Base-by-base conservation (phyloP, 2,329 filamentous ascomycete genomes). In the Talaromyces sp. region DNA sequence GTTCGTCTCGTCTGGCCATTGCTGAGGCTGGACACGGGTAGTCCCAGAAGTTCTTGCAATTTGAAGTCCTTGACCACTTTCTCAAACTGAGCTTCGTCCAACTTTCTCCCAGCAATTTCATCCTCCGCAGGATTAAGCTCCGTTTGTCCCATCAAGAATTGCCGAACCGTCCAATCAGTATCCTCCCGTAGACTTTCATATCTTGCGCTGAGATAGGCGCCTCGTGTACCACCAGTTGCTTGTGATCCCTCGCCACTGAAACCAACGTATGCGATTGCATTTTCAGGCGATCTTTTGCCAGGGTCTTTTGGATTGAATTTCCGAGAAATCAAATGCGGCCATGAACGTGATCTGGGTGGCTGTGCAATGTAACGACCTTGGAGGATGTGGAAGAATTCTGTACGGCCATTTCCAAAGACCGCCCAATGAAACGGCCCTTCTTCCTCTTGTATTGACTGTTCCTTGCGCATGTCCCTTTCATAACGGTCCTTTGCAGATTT, bases 1-100 rank as follows among this genome's bases (percentile, higher is more conserved):
- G 93, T 90, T 61, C 95, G 82, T 66, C 93, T 83, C 6, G 90
- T 93, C 76, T 99, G 95, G 0, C 95, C 95, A 75, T 98, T 97
- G 73, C 92, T 97, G 61, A 99, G 78, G 73, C 95, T 96, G 25
- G 90, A 86, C 7, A 98, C 90, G 0, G 93, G 93, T 72, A 96
- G 88, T 42, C 89, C 83, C 1, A 96, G 79, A 52, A 98, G 80
- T 8, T 83, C 79, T 0, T 82, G 79, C 14, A 99, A 79, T 57
- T 84, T 84, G 61, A 99, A 78, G 68, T 96, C 88, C 6, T 73
- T 72, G 16, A 92, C 84, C 0, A 96, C 86, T 8, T 84, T 81
- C 25, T 77, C 69, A 48, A 86, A 82, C 1, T 84, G 76, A 5
- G 77, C 70, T 9, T 80, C 82, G 5, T 84, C 81, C 1, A 82